phyloP scores from a whole-genome alignment of 2,329 filamentous ascomycete genomes.

The Xylariaceae sp. region DNA sequence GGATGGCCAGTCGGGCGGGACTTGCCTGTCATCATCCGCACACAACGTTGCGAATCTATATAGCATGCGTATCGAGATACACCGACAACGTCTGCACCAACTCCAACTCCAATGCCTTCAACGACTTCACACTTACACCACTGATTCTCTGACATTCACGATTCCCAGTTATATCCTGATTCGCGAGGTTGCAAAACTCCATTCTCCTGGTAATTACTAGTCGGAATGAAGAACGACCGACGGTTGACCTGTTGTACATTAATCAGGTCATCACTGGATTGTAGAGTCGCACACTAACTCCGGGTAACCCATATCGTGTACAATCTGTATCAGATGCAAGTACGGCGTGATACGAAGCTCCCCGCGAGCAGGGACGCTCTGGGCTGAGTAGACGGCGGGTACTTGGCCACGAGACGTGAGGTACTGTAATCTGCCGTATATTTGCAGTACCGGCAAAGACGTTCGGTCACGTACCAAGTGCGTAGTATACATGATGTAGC shows the following conservation, averaged over 20 bases:
- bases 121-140: too few relatives aligned
- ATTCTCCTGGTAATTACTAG: neutral
- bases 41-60: neutral
- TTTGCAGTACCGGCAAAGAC: slow-evolving; percentile 2
- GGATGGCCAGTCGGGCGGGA: neutral
- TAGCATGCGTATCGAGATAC: neutral
- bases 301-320: neutral
- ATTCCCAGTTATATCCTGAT: neutral
- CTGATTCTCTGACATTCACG: neutral
- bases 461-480: neutral
- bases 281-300: neutral
- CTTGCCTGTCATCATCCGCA: neutral
- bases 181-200: neutral
- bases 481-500: neutral
- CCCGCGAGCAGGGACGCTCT: neutral
- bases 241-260: neutral
- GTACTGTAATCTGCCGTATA: slow-evolving; percentile 1
- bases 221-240: neutral
- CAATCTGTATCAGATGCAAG: neutral
- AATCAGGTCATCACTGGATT: neutral
- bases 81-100: too few relatives aligned
- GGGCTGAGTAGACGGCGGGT: neutral
- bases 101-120: too few relatives aligned
- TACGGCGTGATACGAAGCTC: neutral
- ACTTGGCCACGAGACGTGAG: neutral